Evolutionary conservation across 371 early-diverging fungal genomes (phyloP).

Genomic region (Entomophthora muscae): DNA sequence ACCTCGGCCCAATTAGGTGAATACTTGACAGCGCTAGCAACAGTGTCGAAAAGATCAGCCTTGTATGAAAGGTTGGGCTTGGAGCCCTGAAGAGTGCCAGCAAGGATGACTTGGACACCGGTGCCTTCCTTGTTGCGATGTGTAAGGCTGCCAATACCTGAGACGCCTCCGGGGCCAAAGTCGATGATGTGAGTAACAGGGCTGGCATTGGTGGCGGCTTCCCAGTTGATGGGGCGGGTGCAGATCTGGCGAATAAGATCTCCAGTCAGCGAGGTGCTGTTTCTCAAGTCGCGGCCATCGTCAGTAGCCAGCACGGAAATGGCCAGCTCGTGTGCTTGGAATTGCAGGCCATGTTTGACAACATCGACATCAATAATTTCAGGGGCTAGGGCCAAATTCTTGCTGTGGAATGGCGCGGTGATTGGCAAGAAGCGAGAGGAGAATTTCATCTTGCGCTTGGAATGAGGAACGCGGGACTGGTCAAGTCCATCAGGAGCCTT

Average conservation of each 20-base stretch:
- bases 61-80: no score
- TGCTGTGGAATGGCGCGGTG: no score
- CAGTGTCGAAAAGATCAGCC: no score
- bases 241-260: conserved; percentile 69
- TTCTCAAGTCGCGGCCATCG: conserved; percentile 24
- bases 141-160: no score
- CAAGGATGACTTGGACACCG: no score
- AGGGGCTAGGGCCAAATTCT: conserved; percentile 44
- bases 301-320: conserved; percentile 59
- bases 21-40: no score
- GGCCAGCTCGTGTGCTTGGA: conserved; percentile 33
- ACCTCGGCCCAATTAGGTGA: conserved; percentile 80
- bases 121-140: conserved; percentile 88
- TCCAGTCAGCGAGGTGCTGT: conserved; percentile 22
- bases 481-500: conserved; percentile 65
- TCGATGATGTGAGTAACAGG: conserved; percentile 77
- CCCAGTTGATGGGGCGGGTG: conserved; percentile 71
- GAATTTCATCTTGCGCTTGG: conserved; percentile 72
- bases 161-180: conserved; percentile 89
- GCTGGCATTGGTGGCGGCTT: conserved; percentile 48
- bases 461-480: conserved; percentile 65
- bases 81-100: no score
- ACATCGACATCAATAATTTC: conserved; percentile 42
- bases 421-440: conserved; percentile 73
- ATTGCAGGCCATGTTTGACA: conserved; percentile 26